Base-by-base conservation (phyloP, 805 yeast genomes). In the Henningerozyma blattae region DNA sequence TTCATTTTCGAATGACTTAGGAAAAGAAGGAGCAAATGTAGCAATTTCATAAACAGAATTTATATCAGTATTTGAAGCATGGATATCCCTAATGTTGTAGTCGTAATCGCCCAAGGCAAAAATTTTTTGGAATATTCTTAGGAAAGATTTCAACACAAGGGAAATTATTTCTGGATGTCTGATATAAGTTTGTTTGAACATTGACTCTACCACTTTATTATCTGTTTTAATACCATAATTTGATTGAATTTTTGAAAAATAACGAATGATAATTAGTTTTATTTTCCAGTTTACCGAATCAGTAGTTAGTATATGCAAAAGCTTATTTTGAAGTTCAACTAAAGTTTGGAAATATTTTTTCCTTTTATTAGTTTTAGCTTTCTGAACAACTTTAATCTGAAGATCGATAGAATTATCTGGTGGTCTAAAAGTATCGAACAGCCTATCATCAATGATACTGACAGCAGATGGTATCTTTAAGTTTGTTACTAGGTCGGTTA, bases 161-260 rank as follows among this genome's bases (percentile, higher is more conserved):
- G 73, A 64, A 2, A 82, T 63, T 32, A 82, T 57, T 2, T 67
- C 56, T 0, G 94, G 94, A 48, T 83, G 91, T 17, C 71, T 72
- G 18, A 68, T 66, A 9, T 64, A 55, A 1, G 79, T 67, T 26
- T 62, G 61, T 3, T 61, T 57, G 6, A 69, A 62, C 26, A 80
- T 56, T 2, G 68, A 43, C 26, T 53, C 52, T 13, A 75, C 43
- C 1, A 67, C 59, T 1, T 58, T 61, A 3, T 50, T 46, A 30
- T 62, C 60, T 1, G 68, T 53, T 3, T 62, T 54, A n/a, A 69
- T 54, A 39, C 75, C 82, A 27, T 64, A 52, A 39, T 68, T 71
- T 2, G 64, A 57, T 45, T 78, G 82, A 5, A 77, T 48, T 24
- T 64, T 62, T 1, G 67, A 59, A 30, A 78, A 53, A 16, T 75